A percentile compares a stretch with the other conserved stretches of the same genome.
Conservation (phyloP, 805 yeast genomes). For the Ogataea ramenticola region DNA sequence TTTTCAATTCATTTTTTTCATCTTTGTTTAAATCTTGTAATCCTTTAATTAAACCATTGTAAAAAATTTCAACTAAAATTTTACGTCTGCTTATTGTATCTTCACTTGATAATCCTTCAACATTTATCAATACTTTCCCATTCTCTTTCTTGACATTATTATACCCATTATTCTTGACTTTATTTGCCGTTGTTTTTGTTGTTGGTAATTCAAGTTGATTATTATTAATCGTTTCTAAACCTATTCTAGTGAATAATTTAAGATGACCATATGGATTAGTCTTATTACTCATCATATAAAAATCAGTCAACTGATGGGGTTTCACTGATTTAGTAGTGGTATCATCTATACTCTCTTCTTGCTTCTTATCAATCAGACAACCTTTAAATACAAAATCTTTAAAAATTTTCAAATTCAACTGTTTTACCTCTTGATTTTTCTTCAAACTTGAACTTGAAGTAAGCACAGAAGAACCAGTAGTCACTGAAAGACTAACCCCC, state of each 20-base stretch:
- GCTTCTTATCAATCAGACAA: slow-evolving; percentile 11
- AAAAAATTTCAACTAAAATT: slow-evolving; percentile 46
- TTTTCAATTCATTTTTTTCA: slow-evolving; percentile 26
- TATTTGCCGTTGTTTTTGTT: not conserved
- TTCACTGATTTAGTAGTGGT: slow-evolving; percentile 6
- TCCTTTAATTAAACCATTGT: slow-evolving; percentile 41
- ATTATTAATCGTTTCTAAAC: too few species aligned
- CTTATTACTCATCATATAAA: slow-evolving; percentile 46
- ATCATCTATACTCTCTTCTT: not conserved
- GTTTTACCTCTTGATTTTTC: slow-evolving; percentile 25
- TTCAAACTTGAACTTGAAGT: slow-evolving; percentile 14
- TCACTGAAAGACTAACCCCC: slow-evolving; percentile 18
- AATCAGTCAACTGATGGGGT: slow-evolving; percentile 40
- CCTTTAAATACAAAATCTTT: slow-evolving; percentile 18
- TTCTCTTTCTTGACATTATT: not conserved
- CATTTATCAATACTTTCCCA: slow-evolving; percentile 21
- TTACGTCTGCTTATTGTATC: slow-evolving; percentile 51
- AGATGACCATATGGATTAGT: slow-evolving; percentile 62
- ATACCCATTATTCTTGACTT: not conserved
- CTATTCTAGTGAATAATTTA: slow-evolving; percentile 44
- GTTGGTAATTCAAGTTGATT: not conserved
- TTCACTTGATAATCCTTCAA: slow-evolving; percentile 47
- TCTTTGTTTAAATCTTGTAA: slow-evolving; percentile 48
- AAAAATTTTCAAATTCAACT: slow-evolving; percentile 35
- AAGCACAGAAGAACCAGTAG: slow-evolving; percentile 15